Percentiles rank a stretch among this genome's conserved stretches.
Conservation (phyloP, 2,329 filamentous ascomycete genomes). For the Scedosporium boydii region DNA sequence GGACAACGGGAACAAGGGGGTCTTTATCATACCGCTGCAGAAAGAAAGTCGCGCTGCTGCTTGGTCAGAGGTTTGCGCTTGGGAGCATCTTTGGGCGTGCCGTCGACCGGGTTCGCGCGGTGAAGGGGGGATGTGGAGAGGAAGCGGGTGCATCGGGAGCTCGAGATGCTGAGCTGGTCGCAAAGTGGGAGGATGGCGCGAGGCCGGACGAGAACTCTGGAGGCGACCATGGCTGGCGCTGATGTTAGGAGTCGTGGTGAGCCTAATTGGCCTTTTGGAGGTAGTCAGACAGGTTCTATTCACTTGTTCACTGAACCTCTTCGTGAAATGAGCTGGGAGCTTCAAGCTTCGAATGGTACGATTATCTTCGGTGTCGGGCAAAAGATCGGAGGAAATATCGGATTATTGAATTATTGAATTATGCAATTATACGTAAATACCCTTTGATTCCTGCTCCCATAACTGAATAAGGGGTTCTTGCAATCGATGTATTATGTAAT, state of each 20-base stretch:
- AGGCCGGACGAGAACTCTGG: neutral
- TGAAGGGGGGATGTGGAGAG: neutral
- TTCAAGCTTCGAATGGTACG: conserved; percentile 1
- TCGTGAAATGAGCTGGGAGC: neutral
- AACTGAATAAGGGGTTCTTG: neutral
- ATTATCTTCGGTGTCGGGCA: neutral
- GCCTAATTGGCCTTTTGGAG: neutral
- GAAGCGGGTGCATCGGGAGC: neutral
- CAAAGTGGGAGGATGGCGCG: neutral
- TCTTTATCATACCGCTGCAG: conserved; percentile 50
- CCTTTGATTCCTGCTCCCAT: no score
- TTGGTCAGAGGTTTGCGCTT: conserved; percentile 53
- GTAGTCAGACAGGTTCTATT: neutral
- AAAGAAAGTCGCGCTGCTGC: conserved; percentile 65
- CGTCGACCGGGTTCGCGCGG: neutral
- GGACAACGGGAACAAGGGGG: conserved; percentile 5
- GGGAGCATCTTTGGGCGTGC: conserved; percentile 19
- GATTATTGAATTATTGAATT: neutral
- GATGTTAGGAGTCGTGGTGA: neutral
- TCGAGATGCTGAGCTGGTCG: neutral
- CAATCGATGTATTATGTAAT: neutral
- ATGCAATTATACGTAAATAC: neutral
- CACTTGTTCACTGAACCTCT: neutral
- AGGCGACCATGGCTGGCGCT: neutral
- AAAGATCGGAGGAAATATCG: neutral